Evolutionary conservation across 1,284 basidiomycete species (phyloP).

Genomic region (Kalmanozyma brasiliensis): DNA sequence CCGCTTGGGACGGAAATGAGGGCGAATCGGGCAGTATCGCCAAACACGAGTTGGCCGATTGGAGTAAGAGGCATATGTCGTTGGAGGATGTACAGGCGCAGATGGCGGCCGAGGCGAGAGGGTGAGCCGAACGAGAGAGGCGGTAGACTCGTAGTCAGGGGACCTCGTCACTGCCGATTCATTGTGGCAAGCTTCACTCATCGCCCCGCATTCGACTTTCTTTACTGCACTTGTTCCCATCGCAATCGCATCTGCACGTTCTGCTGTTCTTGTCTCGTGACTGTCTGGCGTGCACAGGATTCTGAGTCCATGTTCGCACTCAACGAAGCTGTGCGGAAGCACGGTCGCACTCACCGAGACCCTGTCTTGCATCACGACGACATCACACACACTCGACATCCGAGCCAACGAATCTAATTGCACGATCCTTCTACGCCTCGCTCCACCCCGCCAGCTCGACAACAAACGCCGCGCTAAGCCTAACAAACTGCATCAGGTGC

Average conservation of each 20-base stretch:
- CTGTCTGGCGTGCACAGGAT: no score
- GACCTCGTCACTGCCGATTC: not conserved
- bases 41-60: slow-evolving; percentile 47
- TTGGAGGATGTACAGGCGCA: slow-evolving; percentile 32
- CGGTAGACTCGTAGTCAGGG: no score
- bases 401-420: not conserved
- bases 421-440: not conserved
- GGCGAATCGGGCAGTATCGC: slow-evolving; percentile 56
- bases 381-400: no score
- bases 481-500: slow-evolving; percentile 62
- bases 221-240: no score
- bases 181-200: no score
- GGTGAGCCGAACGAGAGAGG: slow-evolving; percentile 8
- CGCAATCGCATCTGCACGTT: no score
- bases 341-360: no score
- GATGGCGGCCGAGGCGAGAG: slow-evolving; percentile 21
- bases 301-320: no score
- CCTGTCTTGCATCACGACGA: no score
- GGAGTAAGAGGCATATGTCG: slow-evolving; percentile 45
- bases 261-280: no score
- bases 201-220: no score
- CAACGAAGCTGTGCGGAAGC: no score
- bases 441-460: slow-evolving; percentile 63
- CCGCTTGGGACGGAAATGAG: slow-evolving; percentile 79
- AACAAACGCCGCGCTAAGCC: slow-evolving; percentile 56